phyloP scores from a whole-genome alignment of 257 asterid species.

The Scutellaria barbata region DNA sequence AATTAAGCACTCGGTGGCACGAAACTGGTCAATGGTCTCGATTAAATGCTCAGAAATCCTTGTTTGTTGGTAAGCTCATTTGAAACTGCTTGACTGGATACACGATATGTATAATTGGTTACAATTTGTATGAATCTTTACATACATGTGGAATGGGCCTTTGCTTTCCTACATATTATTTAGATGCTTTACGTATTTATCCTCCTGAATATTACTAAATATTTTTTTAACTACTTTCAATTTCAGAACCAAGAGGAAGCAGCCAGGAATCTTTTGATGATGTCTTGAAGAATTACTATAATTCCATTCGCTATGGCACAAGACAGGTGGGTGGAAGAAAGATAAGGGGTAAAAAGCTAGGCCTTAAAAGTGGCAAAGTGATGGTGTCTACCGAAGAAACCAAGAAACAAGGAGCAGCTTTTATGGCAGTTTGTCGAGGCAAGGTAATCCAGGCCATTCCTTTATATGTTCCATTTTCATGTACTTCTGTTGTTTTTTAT shows the following conservation, averaged over 20 bases:
- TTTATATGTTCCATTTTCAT: constrained; percentile 4
- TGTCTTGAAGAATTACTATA: constrained; percentile 70
- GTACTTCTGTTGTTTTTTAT: not conserved
- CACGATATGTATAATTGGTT: constrained; percentile 21
- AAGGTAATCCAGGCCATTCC: constrained; percentile 57
- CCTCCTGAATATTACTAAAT: constrained; percentile 32
- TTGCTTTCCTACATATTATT: not conserved
- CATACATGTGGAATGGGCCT: constrained; percentile 12
- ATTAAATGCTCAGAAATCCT: constrained; percentile 76
- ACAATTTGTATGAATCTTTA: constrained; percentile 10
- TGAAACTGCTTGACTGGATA: constrained; percentile 16
- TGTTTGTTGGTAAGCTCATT: constrained; percentile 76
- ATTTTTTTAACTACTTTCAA: not conserved
- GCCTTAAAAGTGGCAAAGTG: constrained; percentile 45
- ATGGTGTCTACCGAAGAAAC: constrained; percentile 41
- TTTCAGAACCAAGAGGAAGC: constrained; percentile 91
- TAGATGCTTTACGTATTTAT: constrained; percentile 15
- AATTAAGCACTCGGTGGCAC: constrained; percentile 81
- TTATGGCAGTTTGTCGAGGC: constrained; percentile 98
- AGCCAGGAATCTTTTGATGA: constrained; percentile 74
- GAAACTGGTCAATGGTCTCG: constrained; percentile 94
- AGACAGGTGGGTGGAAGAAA: constrained; percentile 57
- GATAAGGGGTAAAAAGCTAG: constrained; percentile 57
- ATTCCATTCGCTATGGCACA: constrained; percentile 55
- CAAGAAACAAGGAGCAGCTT: constrained; percentile 80